These are phyloP conservation scores for Hura crepitans DNA, from an alignment of 441 rosid species.

Conservation along the genomic window DNA sequence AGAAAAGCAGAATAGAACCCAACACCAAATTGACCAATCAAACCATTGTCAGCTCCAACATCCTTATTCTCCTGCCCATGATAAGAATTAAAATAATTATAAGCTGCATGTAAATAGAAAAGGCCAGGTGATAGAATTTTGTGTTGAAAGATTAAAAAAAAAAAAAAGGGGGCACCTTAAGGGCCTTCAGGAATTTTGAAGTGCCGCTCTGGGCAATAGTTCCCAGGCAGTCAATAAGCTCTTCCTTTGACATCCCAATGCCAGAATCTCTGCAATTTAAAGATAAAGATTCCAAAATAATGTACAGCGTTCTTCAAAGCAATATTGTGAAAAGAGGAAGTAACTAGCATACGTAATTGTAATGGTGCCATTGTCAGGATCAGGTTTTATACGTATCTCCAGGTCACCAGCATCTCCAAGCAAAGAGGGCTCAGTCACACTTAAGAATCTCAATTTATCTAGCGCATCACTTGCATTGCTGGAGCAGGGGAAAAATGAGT, in stretches of 20 bases:
- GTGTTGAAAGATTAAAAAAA: neutral
- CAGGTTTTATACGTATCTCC: conserved; percentile 84
- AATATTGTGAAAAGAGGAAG: neutral
- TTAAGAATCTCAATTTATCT: conserved; percentile 87
- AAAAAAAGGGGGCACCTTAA: conserved; percentile 54
- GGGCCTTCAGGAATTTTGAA: conserved; percentile 81
- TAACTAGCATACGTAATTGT: conserved; percentile 56
- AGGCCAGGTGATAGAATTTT: neutral
- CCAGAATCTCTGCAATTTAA: conserved; percentile 73
- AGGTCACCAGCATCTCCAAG: conserved; percentile 89
- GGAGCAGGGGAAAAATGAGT: conserved; percentile 24
- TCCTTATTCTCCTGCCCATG: conserved; percentile 75
- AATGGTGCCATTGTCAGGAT: conserved; percentile 80
- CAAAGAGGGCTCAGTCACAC: conserved; percentile 88
- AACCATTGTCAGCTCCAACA: conserved; percentile 71
- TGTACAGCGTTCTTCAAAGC: neutral
- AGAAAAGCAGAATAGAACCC: conserved; percentile 97
- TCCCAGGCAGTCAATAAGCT: conserved; percentile 92
- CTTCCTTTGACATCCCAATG: conserved; percentile 93
- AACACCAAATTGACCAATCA: conserved; percentile 98
- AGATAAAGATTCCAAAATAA: neutral
- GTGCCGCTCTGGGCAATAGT: conserved; percentile 99
- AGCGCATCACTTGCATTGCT: conserved; percentile 99
- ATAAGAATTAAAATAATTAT: neutral
- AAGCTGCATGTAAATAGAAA: neutral